phyloP scores from a whole-genome alignment of 23 red algal species.

The Gracilaria gracilis region DNA sequence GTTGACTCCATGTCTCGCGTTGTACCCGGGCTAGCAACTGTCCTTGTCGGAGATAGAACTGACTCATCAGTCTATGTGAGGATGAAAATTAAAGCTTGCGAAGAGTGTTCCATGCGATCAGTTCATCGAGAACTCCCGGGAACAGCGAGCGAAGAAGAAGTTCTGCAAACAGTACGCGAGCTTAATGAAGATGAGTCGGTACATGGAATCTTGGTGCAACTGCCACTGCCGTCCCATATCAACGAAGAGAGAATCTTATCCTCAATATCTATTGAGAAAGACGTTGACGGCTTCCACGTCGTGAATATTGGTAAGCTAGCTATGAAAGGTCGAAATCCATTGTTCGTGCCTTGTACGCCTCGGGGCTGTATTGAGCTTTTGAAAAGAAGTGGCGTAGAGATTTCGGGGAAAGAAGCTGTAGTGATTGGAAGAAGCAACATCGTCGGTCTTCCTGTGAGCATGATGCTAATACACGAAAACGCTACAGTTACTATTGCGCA shows the following conservation, averaged over 20 bases:
- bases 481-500: conserved; percentile 95
- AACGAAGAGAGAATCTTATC: conserved; percentile 83
- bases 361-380: conserved; percentile 92
- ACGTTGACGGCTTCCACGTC: conserved; percentile 97
- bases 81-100: conserved; percentile 92
- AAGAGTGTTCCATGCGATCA: conserved; percentile 80
- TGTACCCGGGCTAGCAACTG: conserved; percentile 80
- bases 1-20: conserved; percentile 45
- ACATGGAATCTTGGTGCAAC: conserved; percentile 96
- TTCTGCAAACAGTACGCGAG: conserved; percentile 56
- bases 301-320: conserved; percentile 90
- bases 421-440: conserved; percentile 96
- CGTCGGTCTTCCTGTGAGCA: conserved; percentile 86
- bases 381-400: conserved; percentile 69
- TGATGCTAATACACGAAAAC: conserved; percentile 85
- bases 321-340: conserved; percentile 71
- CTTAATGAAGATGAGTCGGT: conserved; percentile 77
- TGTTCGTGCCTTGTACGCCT: conserved; percentile 90
- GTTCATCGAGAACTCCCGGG: conserved; percentile 77
- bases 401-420: conserved; percentile 83
- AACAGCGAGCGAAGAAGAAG: conserved; percentile 60
- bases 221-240: conserved; percentile 82
- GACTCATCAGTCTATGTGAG: conserved; percentile 91
- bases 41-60: conserved; percentile 86
- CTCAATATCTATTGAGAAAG: conserved; percentile 87